These are phyloP conservation scores for Theobroma grandiflorum DNA, from an alignment of 441 rosid species.

Conservation along the genomic window DNA sequence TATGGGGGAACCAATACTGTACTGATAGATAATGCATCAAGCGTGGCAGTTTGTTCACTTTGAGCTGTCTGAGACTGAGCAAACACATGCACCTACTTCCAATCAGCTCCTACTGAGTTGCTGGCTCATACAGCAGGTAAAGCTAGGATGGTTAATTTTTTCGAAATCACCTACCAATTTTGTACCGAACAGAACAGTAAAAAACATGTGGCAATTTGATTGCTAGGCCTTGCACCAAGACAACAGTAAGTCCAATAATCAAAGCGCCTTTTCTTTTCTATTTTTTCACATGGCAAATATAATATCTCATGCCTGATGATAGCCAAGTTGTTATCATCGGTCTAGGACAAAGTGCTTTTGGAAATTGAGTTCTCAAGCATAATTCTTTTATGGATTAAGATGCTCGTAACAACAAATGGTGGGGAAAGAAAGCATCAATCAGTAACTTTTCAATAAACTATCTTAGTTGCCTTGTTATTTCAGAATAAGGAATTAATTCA, in stretches of 20 bases:
- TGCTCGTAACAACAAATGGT: background rate
- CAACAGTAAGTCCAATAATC: background rate
- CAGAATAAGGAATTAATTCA: background rate
- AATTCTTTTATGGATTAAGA: background rate
- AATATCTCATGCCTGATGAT: background rate
- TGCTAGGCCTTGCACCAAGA: background rate
- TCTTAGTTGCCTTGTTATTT: background rate
- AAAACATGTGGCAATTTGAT: background rate
- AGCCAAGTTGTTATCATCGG: background rate
- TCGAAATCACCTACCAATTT: background rate
- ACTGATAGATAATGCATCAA: background rate
- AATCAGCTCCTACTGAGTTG: no score
- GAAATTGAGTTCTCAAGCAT: background rate
- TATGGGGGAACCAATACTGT: background rate
- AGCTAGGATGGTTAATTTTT: background rate
- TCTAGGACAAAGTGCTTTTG: background rate
- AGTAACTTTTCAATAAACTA: background rate
- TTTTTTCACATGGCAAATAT: background rate
- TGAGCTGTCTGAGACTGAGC: no score
- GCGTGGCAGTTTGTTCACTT: no score
- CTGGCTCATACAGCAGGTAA: no score
- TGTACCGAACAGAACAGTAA: background rate
- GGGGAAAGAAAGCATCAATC: no score
- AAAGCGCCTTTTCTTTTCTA: background rate
- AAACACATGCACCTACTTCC: no score